Evolutionary conservation across 1,284 basidiomycete species (phyloP), one percentile per base, ranked within the genome.

Genomic region (Phylloboletellus chloephorus): DNA sequence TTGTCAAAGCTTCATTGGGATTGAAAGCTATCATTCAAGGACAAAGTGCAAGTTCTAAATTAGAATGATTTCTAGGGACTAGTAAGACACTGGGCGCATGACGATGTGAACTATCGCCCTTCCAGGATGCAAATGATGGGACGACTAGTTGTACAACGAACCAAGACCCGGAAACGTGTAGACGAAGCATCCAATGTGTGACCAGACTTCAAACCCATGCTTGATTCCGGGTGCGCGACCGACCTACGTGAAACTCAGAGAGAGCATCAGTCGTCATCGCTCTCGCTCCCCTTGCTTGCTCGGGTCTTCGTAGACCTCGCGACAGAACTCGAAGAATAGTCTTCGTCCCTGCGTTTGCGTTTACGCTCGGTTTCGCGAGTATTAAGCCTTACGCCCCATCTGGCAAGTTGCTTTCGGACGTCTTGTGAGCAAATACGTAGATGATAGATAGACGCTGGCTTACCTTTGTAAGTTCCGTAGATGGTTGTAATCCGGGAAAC

Each of bases 381-480:
- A 52, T 85, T 85, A 4, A 85, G 67, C 12, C 79, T 74, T 3
- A 85, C 78, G 11, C 82, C 82, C 68, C 77, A 83, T 41, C 76
- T 66, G 5, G 78, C 74, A 20, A 84, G 68, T 57, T 79, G 76
- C 82, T 83, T 48, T 15, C 10, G 7, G 21, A 32, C n/a, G 25
- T 25, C 22, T 6, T 33, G 20, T 43, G 40, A 52, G 26, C 40
- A 38, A 35, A 21, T 3, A 33, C 12, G 10, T 13, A 7, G n/a
- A 28, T 10, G 8, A 19, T 12, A 13, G 30, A 19, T 9, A 16
- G 16, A 31, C 4, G 16, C 26, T 24, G 22, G 2, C 24, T 9
- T 32, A 82, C 83, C 73, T 83, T 88, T 5, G 85, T 87, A 30
- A 88, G 63, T 25, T 82, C 76, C 0, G 85, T 88, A 0, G 84